phyloP scores from a whole-genome alignment of 208 protist genomes.

The Angomonas deanei region DNA sequence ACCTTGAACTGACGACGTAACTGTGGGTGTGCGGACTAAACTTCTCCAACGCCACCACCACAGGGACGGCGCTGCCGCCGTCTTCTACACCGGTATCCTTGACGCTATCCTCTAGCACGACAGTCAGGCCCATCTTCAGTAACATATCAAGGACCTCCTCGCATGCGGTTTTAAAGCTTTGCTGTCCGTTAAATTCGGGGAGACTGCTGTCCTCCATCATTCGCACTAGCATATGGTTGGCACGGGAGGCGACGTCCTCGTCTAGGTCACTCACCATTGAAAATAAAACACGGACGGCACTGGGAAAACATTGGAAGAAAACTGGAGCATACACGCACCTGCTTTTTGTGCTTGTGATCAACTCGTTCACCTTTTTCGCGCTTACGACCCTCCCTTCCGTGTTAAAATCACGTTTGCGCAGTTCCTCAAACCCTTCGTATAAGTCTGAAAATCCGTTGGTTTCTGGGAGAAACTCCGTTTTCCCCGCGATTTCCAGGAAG shows the following conservation, averaged over 20 bases:
- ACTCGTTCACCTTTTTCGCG: not conserved
- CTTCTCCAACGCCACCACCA: not conserved
- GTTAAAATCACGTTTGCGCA: slow-evolving; percentile 12
- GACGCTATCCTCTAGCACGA: slow-evolving; percentile 30
- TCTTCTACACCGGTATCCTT: slow-evolving; percentile 22
- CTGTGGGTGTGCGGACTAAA: too few relatives aligned
- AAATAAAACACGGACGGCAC: slow-evolving; percentile 7
- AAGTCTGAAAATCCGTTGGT: not conserved
- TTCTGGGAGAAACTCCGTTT: not conserved
- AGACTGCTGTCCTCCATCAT: not conserved
- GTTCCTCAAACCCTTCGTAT: slow-evolving; percentile 6
- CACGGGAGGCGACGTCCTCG: not conserved
- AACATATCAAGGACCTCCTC: not conserved
- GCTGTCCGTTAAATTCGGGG: not conserved
- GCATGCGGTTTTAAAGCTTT: slow-evolving; percentile 2
- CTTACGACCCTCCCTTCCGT: slow-evolving; percentile 7
- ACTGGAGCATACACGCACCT: not conserved
- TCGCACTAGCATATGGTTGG: not conserved
- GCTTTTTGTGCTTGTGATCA: not conserved
- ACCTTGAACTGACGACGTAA: too few relatives aligned
- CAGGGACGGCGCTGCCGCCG: not conserved
- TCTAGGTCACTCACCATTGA: slow-evolving; percentile 12
- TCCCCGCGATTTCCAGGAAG: not conserved
- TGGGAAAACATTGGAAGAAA: slow-evolving; percentile 6
- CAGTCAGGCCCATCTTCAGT: slow-evolving; percentile 3